Percentiles rank a stretch among this genome's conserved stretches.
These are phyloP conservation scores for Neolentinus lepideus DNA, from an alignment of 1,284 basidiomycete genomes.

Conservation along the genomic window DNA sequence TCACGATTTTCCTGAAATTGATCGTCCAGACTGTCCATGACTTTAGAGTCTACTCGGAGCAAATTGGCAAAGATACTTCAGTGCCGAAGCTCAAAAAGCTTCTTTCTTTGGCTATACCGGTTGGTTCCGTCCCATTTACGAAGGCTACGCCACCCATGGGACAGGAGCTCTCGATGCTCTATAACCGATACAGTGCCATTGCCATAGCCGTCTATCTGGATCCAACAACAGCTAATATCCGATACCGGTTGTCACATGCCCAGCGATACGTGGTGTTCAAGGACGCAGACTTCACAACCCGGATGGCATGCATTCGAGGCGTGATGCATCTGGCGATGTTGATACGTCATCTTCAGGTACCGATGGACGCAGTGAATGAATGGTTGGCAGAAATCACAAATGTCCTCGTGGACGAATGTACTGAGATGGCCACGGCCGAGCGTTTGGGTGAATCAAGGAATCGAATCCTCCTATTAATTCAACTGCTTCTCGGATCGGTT, in stretches of 20 bases:
- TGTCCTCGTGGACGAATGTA: constrained; percentile 52
- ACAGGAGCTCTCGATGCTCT: constrained; percentile 71
- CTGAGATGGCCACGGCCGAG: constrained; percentile 15
- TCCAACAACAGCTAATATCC: constrained; percentile 41
- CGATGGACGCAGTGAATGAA: constrained; percentile 47
- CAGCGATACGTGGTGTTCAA: constrained; percentile 66
- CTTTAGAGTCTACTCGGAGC: constrained; percentile 13
- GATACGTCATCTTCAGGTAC: constrained; percentile 50
- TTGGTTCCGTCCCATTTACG: constrained; percentile 63
- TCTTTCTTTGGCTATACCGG: constrained; percentile 73
- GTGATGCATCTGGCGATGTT: constrained; percentile 72
- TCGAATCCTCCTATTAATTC: constrained; percentile 27
- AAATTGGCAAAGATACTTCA: constrained; percentile 7
- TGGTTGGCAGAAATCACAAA: constrained; percentile 68
- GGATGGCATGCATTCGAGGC: constrained; percentile 71
- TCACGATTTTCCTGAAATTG: constrained; percentile 77
- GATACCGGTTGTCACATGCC: constrained; percentile 52
- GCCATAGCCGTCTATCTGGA: constrained; percentile 76
- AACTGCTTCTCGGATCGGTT: constrained; percentile 55
- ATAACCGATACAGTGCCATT: constrained; percentile 81
- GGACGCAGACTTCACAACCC: constrained; percentile 62
- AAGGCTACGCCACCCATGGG: constrained; percentile 43
- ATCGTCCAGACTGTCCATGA: constrained; percentile 50
- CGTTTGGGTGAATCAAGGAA: constrained; percentile 12
- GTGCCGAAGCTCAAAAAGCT: constrained; percentile 60